These are phyloP conservation scores for Amylocarpus encephaloides DNA, from an alignment of 2,329 filamentous ascomycete genomes.

Conservation along the genomic window DNA sequence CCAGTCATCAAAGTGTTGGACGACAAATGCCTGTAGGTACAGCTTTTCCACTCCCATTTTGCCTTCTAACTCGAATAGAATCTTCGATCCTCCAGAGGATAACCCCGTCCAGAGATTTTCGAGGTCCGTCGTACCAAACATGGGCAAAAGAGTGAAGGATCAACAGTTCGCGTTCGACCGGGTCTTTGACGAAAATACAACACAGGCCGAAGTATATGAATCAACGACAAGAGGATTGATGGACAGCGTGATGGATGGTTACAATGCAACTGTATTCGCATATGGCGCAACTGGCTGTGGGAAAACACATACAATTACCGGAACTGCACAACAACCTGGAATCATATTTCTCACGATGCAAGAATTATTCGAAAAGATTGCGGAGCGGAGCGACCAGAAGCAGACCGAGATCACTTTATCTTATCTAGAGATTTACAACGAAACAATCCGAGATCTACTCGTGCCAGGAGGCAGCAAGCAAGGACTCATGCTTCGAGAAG, in stretches of 20 bases:
- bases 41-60: not conserved
- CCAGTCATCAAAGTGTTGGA: constrained; percentile 95
- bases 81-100: constrained; percentile 96
- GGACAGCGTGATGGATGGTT: constrained; percentile 92
- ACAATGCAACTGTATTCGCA: constrained; percentile 97
- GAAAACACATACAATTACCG: constrained; percentile 96
- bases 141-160: constrained; percentile 91
- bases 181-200: constrained; percentile 92
- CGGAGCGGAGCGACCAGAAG: constrained; percentile 80
- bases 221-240: constrained; percentile 83
- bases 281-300: constrained; percentile 97
- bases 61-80: constrained; percentile 44
- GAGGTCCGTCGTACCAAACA: constrained; percentile 66
- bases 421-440: constrained; percentile 98
- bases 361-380: constrained; percentile 93
- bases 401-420: constrained; percentile 85
- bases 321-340: constrained; percentile 84
- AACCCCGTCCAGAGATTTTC: constrained; percentile 85
- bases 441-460: constrained; percentile 91
- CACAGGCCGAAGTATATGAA: constrained; percentile 91
- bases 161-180: constrained; percentile 96
- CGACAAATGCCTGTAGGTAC: constrained; percentile 82
- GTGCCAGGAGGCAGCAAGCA: constrained; percentile 74
- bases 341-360: constrained; percentile 99
- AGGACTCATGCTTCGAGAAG: constrained; percentile 86